Base-by-base conservation (phyloP, 352 stramenopile genomes). In the Phytophthora constricta region DNA sequence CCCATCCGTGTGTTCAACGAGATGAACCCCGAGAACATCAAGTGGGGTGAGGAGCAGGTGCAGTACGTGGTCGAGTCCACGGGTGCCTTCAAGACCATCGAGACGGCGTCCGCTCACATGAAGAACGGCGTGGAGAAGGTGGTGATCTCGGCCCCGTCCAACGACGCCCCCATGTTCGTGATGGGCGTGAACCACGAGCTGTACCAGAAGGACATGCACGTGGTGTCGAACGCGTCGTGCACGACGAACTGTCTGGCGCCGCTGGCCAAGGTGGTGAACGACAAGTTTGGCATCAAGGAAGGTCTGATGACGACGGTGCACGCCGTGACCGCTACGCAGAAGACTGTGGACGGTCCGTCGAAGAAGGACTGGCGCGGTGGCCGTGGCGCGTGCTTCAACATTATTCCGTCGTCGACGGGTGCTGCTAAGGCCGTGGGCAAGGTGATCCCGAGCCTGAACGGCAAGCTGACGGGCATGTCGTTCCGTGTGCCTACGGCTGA, bases 221-320 rank as follows among this genome's bases (percentile, higher is more conserved):
- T 99, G 57, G 95, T 99, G 61, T 99, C 96, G 53, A 99, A 98
- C 79, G 97, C 97, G 22, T 98, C 93, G 54, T 99, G 97, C 85
- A 99, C 97, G 51, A 99, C 97, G 76, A 99, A 99, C 90, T 98
- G 97, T 77, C 84, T 99, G 58, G 97, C 96, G 58, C 97, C 97
- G 23, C 75, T 99, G 41, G 96, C 97, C 63, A 99, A 99, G 89
- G 94, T 99, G 54, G 91, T 99, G 74, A 91, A 99, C 84, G 96
- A 99, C 74, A 91, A 97, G 58, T 99, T 99, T 72, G 97, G 97
- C 73, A 96, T 99, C 70, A 93, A 97, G 73, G 93, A 98, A 65
- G 97, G 90, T 71, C 84, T 99, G 23, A 99, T 99, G 97, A 99
- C 96, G 66, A 99, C 97, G 20, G 96, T 99, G 60, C 97, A 99